A percentile compares a stretch with the other conserved stretches of the same genome.
Conservation (phyloP, 148 eudicot genomes). For the Amaranthus cruentus region DNA sequence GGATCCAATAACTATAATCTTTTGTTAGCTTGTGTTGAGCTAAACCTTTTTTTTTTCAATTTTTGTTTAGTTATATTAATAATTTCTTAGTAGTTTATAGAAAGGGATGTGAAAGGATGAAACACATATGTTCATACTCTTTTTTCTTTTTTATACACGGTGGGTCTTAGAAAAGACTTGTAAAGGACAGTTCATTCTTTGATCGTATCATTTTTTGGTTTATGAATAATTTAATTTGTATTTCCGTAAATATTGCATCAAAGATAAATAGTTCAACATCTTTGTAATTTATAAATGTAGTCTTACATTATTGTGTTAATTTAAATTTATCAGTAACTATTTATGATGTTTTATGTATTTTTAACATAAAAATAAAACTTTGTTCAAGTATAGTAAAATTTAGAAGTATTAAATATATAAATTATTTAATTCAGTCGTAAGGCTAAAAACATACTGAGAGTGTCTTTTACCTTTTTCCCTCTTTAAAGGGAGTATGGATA, state of each 20-base stretch:
- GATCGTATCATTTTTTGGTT: conserved; percentile 20
- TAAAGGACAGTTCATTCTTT: conserved; percentile 26
- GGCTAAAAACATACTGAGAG: too few species aligned
- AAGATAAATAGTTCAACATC: background rate
- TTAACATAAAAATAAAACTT: background rate
- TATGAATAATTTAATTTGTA: conserved; percentile 21
- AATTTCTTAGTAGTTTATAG: background rate
- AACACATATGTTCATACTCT: conserved; percentile 25
- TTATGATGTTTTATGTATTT: background rate
- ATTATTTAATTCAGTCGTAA: too few species aligned
- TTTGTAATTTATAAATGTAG: background rate
- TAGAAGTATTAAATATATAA: too few species aligned
- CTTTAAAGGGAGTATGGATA: too few species aligned
- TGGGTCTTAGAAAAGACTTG: conserved; percentile 5
- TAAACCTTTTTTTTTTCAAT: background rate
- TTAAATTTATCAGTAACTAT: background rate
- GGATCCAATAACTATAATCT: too few species aligned
- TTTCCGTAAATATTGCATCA: conserved; percentile 9
- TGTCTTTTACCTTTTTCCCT: too few species aligned
- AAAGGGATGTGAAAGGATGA: conserved; percentile 9
- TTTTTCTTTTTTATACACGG: background rate
- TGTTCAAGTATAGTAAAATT: background rate
- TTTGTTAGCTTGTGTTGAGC: conserved; percentile 4
- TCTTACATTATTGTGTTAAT: background rate
- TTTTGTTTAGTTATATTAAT: background rate